Base-by-base conservation (phyloP, 1,284 basidiomycete species). In the Waitea zeae region DNA sequence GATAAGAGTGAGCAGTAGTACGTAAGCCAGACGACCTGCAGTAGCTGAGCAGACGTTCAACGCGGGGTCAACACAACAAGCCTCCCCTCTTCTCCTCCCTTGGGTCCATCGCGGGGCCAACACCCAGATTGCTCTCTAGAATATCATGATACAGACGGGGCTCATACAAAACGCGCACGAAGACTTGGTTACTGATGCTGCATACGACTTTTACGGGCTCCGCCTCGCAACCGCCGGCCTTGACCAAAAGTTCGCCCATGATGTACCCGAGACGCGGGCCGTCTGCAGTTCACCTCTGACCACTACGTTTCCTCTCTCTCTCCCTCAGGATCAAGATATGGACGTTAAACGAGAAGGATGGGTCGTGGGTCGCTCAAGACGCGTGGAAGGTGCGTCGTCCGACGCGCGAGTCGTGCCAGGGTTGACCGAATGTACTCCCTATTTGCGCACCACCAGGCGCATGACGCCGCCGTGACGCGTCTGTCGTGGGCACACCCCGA, bases 131-230 rank as follows among this genome's bases (percentile, higher is more conserved):
- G n/a, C n/a, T n/a, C n/a, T n/a, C n/a, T n/a, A n/a, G n/a, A n/a
- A n/a, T n/a, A 30, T 32, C 12, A 81, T 81, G 77, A 68, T 82
- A 35, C 78, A 83, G 49, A 77, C 78, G 3, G 73, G 71, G 6
- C 58, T 84, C 12, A 73, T 84, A 38, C 65, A 65, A 38, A 75
- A 70, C 40, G 74, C 75, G 3, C 83, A 88, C 53, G 66, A 58
- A 33, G 84, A 88, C 50, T 64, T 88, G 13, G 64, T 88, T 30
- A 77, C 83, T 27, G 84, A 89, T 56, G 69, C 84, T 38, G 67
- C 73, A 14, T 95, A 92, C 51, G 84, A 92, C 49, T 89, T 82
- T 50, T 90, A 92, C 48, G 88, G 88, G 4, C 68, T 82, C 26
- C 66, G 73, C 44, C 64, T 86, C 24, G 79, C 80, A 3, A 77